Conservation (phyloP, 495 filamentous ascomycete genomes). For the Penicillium ochrochloron region DNA sequence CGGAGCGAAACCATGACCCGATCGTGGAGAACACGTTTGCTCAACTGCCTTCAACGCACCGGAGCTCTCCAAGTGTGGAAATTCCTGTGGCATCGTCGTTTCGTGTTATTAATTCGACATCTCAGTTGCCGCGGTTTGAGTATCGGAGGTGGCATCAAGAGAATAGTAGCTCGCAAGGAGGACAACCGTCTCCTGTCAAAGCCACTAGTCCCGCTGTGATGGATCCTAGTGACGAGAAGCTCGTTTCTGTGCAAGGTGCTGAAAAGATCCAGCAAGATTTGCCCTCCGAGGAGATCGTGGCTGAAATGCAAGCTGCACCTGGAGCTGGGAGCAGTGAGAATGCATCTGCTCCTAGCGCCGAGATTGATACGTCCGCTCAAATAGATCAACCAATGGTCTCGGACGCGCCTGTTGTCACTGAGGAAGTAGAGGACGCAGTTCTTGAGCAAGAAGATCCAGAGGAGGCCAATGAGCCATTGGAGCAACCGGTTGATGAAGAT, state of each 20-base stretch:
- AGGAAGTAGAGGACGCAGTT: neutral
- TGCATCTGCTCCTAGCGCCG: neutral
- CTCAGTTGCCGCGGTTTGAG: constrained; percentile 51
- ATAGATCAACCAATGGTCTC: too few relatives aligned
- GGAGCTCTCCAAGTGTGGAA: constrained; percentile 2
- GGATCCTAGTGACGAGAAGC: neutral
- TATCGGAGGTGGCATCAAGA: constrained; percentile 41
- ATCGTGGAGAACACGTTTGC: constrained; percentile 1
- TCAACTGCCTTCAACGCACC: neutral
- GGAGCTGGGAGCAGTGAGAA: neutral
- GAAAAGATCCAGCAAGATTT: neutral
- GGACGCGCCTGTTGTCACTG: neutral
- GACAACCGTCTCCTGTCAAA: neutral
- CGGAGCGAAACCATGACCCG: neutral
- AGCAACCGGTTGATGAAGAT: neutral
- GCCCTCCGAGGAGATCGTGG: neutral
- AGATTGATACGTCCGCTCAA: neutral
- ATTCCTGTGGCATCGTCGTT: constrained; percentile 31
- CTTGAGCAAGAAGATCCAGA: neutral
- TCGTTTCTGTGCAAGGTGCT: neutral
- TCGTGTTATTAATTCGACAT: constrained; percentile 45
- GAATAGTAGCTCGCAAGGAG: constrained; percentile 6
- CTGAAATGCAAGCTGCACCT: neutral
- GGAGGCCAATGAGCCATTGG: neutral
- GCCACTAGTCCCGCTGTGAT: neutral